Percentiles rank a stretch among this genome's conserved stretches.
Conservation (phyloP, 1,284 basidiomycete genomes). For the Flammula alnicola region DNA sequence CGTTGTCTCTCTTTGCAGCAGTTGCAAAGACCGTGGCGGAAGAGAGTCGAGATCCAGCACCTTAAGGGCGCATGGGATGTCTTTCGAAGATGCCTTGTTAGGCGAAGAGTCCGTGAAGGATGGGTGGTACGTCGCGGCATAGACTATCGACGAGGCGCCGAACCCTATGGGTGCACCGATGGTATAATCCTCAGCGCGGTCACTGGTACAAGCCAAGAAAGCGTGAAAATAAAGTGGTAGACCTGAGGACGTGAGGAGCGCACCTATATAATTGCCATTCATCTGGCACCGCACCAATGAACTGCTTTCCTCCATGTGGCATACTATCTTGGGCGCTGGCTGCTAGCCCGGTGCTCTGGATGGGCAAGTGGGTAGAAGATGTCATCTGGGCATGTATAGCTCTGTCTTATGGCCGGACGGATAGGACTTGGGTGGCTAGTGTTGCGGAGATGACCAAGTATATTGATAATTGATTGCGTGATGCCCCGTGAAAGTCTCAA, state of each 20-base stretch:
- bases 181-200: constrained; percentile 71
- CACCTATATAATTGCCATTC: constrained; percentile 85
- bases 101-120: constrained; percentile 29
- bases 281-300: constrained; percentile 75
- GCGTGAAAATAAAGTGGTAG: constrained; percentile 1
- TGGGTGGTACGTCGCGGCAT: constrained; percentile 70
- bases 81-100: constrained; percentile 26
- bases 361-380: no score
- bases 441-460: no score
- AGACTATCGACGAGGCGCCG: constrained; percentile 88
- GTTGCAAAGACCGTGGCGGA: constrained; percentile 65
- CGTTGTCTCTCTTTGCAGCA: constrained; percentile 84
- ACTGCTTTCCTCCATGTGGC: constrained; percentile 31
- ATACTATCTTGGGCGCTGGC: constrained; percentile 24
- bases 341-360: constrained; percentile 16
- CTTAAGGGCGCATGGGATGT: constrained; percentile 80
- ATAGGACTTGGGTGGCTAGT: no score
- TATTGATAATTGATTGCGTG: no score
- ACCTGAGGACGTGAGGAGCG: constrained; percentile 19
- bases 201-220: constrained; percentile 51
- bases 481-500: no score
- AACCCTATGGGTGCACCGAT: constrained; percentile 80
- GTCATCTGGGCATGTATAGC: no score
- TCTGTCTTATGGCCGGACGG: no score
- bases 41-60: constrained; percentile 86